Base-by-base conservation (phyloP, 192 early-diverging fungal genomes). In the Spinellus fusiger region DNA sequence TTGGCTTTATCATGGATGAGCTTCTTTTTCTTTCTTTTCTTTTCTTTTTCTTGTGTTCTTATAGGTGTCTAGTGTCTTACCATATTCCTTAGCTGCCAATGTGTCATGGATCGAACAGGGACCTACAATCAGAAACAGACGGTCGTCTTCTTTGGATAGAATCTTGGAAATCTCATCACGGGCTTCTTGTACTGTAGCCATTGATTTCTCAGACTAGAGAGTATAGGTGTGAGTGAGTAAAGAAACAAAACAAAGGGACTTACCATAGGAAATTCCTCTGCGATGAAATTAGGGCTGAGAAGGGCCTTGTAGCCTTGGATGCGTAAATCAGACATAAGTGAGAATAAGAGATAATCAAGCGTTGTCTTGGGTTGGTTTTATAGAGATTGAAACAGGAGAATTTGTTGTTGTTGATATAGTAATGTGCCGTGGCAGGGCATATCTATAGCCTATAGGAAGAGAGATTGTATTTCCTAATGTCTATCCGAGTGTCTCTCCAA, bases 31-130 rank as follows among this genome's bases (percentile, higher is more conserved):
- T n/a, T n/a, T n/a, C n/a, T n/a, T n/a, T n/a, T n/a, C n/a, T n/a
- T n/a, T n/a, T n/a, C n/a, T n/a, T n/a, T n/a, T n/a, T n/a, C n/a
- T n/a, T n/a, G n/a, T n/a, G n/a, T n/a, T n/a, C 31, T 40, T 52
- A 28, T 27, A 38, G 35, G 5, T 9, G 16, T 29, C 20, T 23
- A 9, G 13, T 26, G 6, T 27, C 40, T 56, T 61, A 76, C 84
- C 88, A 80, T 96, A 96, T 59, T 92, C 93, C 23, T 88, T 55
- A 7, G 93, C 95, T 0, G 91, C 88, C 13, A 84, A 68, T 13
- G 85, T 79, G 67, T 98, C 90, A 79, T 98, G 95, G 69, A 98
- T 98, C 20, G 91, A 93, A 73, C 95, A 98, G 5, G 95, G 95
- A 1, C 95, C 95, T 10, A 95, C 91, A 32, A 98, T 81, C 8